These are phyloP conservation scores for Dictyostelium purpureum DNA, from an alignment of 78 protist species.

Conservation along the genomic window DNA sequence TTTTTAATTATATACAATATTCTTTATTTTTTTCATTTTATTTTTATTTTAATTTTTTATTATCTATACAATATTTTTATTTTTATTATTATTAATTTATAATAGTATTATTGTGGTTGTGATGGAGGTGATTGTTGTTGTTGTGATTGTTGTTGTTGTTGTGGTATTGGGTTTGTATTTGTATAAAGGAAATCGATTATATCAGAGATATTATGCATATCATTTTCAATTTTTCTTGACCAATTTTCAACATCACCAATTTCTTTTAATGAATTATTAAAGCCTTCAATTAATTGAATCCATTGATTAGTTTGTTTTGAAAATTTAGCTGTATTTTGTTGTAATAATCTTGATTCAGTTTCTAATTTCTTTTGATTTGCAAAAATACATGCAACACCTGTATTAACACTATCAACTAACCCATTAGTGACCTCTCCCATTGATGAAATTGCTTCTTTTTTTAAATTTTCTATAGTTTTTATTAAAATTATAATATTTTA, in stretches of 20 bases:
- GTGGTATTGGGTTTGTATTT: constrained; percentile 24
- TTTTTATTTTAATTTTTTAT: too few species aligned
- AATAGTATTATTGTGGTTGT: neutral
- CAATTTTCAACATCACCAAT: constrained; percentile 86
- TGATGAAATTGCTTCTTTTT: constrained; percentile 62
- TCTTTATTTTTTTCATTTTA: neutral
- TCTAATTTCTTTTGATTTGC: constrained; percentile 81
- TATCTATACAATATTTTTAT: neutral
- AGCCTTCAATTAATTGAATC: constrained; percentile 60
- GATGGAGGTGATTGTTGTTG: constrained; percentile 7
- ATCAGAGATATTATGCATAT: constrained; percentile 72
- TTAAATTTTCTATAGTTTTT: constrained; percentile 20
- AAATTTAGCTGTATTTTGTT: constrained; percentile 53
- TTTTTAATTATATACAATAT: neutral
- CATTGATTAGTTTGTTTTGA: constrained; percentile 77
- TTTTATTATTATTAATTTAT: neutral
- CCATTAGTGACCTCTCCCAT: constrained; percentile 66
- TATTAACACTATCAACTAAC: constrained; percentile 71
- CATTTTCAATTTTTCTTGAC: constrained; percentile 78
- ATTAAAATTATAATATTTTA: neutral
- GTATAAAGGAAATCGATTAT: constrained; percentile 61
- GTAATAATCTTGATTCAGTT: constrained; percentile 66
- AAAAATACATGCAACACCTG: constrained; percentile 78
- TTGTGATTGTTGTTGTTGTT: constrained; percentile 29
- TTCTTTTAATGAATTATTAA: constrained; percentile 74